A percentile compares a stretch with the other conserved stretches of the same genome.
Evolutionary conservation across 495 filamentous ascomycete species (phyloP).

Genomic region (Aspergillus ellipticus): DNA sequence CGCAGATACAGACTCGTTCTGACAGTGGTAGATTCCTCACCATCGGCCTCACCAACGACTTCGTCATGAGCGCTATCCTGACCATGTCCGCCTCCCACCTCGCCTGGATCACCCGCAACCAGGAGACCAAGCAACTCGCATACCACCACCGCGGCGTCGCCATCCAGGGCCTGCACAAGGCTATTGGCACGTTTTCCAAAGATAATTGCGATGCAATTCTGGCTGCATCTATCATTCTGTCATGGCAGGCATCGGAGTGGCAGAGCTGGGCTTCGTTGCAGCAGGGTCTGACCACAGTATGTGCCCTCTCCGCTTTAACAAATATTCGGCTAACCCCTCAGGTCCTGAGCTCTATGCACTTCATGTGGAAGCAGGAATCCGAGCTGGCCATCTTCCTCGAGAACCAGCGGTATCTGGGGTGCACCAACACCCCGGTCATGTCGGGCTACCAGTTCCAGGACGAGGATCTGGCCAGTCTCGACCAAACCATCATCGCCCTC

Average conservation of each 20-base stretch:
- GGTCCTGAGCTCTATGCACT: constrained; percentile 83
- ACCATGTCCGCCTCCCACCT: constrained; percentile 90
- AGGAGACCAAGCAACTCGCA: constrained; percentile 76
- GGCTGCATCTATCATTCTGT: constrained; percentile 85
- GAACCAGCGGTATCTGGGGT: constrained; percentile 51
- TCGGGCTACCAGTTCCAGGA: constrained; percentile 41
- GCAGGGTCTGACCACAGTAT: constrained; percentile 76
- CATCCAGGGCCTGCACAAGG: constrained; percentile 81
- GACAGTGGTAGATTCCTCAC: constrained; percentile 64
- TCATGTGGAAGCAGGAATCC: constrained; percentile 81
- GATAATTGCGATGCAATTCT: constrained; percentile 89
- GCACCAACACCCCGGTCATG: constrained; percentile 52
- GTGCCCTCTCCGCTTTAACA: background rate
- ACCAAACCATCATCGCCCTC: constrained; percentile 52
- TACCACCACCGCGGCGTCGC: constrained; percentile 83
- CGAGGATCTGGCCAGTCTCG: constrained; percentile 65
- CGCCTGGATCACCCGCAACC: constrained; percentile 77
- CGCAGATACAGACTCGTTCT: background rate
- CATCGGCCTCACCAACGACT: constrained; percentile 73
- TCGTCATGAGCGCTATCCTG: constrained; percentile 90
- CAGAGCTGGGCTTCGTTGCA: constrained; percentile 88
- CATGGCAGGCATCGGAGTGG: constrained; percentile 98
- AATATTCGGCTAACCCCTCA: background rate
- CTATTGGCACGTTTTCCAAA: constrained; percentile 78
- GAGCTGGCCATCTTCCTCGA: constrained; percentile 81